Base-by-base conservation (phyloP, 176 grass and related monocot genomes). In the Carex myosuroides region DNA sequence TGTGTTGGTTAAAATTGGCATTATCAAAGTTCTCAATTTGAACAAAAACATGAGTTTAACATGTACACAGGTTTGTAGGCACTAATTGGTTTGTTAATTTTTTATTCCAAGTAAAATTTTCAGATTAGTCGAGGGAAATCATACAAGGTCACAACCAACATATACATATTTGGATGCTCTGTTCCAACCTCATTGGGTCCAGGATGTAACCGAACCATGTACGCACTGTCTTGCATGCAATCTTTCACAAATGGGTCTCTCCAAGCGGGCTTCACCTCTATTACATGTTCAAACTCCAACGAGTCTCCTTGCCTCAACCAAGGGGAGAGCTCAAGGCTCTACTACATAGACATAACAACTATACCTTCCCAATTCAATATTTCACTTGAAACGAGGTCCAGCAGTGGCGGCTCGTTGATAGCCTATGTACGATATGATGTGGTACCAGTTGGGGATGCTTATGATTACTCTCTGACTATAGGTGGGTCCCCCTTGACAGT, bases 121-220 rank as follows among this genome's bases (percentile, higher is more conserved):
- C 91, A 98, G 96, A 95, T 98, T 90, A 89, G 83, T 68, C 86
- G 96, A 57, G 96, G 96, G 24, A 98, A 82, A 87, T 50, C 89
- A 66, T 81, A 68, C 61, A 80, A 82, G 60, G 85, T 98, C 82
- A 95, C 91, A 78, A 95, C 91, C 82, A 90, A 74, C 78, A 87
- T 98, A 64, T 75, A 84, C 8, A 35, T 95, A 86, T 86, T 85
- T 90, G 92, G 86, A 83, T 98, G 96, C 33, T 76, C 91, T 33
- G 85, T 74, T 65, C 90, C 88, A 64, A 79, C 83, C 62, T 79
- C 91, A 58, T 89, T 83, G 87, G 96, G 96, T 41, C 91, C 91
- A 56, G 90, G 88, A 71, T 98, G 96, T 85, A 98, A 93, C 64
- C 83, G 82, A 79, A 88, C 88, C 70, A 67, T 95, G 83, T 74